Percentiles rank a stretch among this genome's conserved stretches.
Evolutionary conservation across 805 yeast genomes (phyloP).

Genomic region (Candida arabinofermentans): DNA sequence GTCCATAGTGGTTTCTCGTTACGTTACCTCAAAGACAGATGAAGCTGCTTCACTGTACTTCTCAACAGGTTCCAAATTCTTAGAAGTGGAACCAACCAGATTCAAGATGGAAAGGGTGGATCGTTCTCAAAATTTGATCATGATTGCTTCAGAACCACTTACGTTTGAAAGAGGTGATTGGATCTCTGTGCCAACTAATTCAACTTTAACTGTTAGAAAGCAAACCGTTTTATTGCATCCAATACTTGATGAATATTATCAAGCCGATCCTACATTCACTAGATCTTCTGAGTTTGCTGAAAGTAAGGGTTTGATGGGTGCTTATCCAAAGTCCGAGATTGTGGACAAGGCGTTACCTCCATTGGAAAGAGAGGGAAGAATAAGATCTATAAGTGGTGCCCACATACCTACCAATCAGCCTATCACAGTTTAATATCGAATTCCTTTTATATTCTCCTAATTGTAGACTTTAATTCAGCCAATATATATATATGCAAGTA

Average conservation of each 20-base stretch:
- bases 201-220: conserved; percentile 72
- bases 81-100: conserved; percentile 86
- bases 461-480: neutral
- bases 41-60: conserved; percentile 97
- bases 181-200: conserved; percentile 95
- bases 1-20: conserved; percentile 80
- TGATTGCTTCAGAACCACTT: conserved; percentile 92
- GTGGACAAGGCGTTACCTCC: conserved; percentile 63
- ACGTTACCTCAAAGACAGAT: conserved; percentile 82
- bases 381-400: conserved; percentile 14
- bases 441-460: neutral
- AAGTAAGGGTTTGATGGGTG: conserved; percentile 89
- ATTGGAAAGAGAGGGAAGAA: conserved; percentile 66
- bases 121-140: conserved; percentile 89
- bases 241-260: conserved; percentile 83
- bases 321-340: conserved; percentile 67
- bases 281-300: conserved; percentile 83
- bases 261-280: conserved; percentile 58
- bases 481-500: neutral
- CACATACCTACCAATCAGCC: neutral
- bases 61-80: conserved; percentile 87
- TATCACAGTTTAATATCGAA: too few relatives aligned
- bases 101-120: conserved; percentile 92
- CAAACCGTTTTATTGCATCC: conserved; percentile 92
- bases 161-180: conserved; percentile 97